Evolutionary conservation across 192 early-diverging fungal genomes (phyloP), one percentile per base, ranked within the genome.

Genomic region (Entomortierella parvispora): DNA sequence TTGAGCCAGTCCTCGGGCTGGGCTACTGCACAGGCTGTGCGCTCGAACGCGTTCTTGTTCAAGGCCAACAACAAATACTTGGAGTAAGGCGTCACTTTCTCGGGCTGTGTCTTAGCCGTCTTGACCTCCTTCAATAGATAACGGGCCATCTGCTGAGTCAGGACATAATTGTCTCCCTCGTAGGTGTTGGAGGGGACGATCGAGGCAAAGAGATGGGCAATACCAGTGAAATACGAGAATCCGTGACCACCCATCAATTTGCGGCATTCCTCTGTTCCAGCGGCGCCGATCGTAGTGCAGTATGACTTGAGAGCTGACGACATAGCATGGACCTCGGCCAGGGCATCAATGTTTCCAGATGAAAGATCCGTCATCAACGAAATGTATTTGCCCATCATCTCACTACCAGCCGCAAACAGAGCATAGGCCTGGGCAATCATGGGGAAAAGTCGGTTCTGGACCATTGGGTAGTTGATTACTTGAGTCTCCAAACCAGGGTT

Each of bases 111-210:
- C 20, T 51, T 52, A 9, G 59, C 61, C 14, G 43, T 71, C 52
- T 71, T 65, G 51, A 83, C 45, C 50, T 75, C 63, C 68, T 83
- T 85, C 32, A 85, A 53, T 18, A 95, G 80, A 70, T 91, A 94
- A 26, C 92, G 90, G 29, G 87, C 80, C 23, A 90, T 91, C 80
- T 95, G 94, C 75, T 94, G 94, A 6, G 91, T 90, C 58, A 95
- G 62, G 4, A 95, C 82, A 69, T 89, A 89, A 82, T 93, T 93
- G 69, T 93, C 92, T 58, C 92, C 92, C 69, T 93, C 92, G 85
- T 87, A 92, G 49, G 90, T 93, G 45, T 85, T 86, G 56, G 90
- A 90, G 4, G 90, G 90, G 37, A 89, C 82, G 31, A 83, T 81
- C 75, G 92, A 86, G 57, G 82, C 83, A 45, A 86, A 91, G 63